Conservation (phyloP, 140 eudicot genomes). For the Stevia rebaudiana region DNA sequence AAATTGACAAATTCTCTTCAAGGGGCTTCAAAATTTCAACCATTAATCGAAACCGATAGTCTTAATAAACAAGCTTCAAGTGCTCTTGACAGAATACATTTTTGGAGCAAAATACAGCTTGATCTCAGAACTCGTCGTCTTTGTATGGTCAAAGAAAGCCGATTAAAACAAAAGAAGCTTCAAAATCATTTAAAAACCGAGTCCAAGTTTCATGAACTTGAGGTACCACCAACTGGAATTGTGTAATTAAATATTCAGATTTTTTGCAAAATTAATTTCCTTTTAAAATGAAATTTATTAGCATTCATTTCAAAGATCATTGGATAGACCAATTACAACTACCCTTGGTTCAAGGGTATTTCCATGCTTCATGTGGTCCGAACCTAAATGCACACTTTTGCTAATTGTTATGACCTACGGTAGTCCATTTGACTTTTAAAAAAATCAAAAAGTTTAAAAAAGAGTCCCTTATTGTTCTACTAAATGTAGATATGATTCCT, state of each 20-base stretch:
- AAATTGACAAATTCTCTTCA: slow-evolving; percentile 15
- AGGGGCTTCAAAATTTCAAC: slow-evolving; percentile 27
- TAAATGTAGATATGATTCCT: background rate
- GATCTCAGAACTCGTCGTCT: slow-evolving; percentile 38
- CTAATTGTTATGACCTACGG: slow-evolving; percentile 8
- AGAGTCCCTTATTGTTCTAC: slow-evolving; percentile 6
- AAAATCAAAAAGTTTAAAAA: background rate
- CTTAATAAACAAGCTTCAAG: slow-evolving; percentile 29
- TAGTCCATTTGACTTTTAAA: background rate
- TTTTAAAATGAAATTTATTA: background rate
- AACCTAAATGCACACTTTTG: slow-evolving; percentile 21
- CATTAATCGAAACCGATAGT: slow-evolving; percentile 21
- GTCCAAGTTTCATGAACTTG: slow-evolving; percentile 42
- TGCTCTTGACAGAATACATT: slow-evolving; percentile 32
- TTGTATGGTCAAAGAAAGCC: slow-evolving; percentile 36
- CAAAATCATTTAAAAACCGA: slow-evolving; percentile 36
- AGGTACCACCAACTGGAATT: slow-evolving; percentile 24
- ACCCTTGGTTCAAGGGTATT: slow-evolving; percentile 14
- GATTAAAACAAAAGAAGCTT: slow-evolving; percentile 31
- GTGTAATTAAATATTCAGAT: background rate
- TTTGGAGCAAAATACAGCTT: slow-evolving; percentile 41
- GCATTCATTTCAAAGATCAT: slow-evolving; percentile 15
- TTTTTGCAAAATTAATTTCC: background rate
- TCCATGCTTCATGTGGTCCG: slow-evolving; percentile 22
- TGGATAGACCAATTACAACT: slow-evolving; percentile 9